Evolutionary conservation across 2,329 filamentous ascomycete genomes (phyloP).

Genomic region (Fusarium sp.): DNA sequence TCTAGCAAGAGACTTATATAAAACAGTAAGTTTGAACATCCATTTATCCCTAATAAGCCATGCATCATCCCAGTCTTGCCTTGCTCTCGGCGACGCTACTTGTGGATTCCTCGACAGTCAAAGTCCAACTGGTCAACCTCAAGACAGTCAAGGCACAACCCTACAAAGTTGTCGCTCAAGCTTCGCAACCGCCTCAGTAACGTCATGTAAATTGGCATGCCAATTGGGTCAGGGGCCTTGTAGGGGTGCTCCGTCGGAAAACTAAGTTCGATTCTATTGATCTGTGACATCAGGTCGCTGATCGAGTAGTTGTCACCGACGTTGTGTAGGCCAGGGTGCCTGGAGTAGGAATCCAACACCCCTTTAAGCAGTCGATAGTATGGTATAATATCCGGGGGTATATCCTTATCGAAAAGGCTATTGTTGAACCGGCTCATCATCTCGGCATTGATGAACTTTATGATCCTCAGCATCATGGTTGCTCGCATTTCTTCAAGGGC

Average conservation of each 20-base stretch:
- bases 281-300: not conserved
- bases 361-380: not conserved
- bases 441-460: not conserved
- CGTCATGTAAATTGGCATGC: not conserved
- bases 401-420: not conserved
- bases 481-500: not conserved
- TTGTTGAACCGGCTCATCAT: not conserved
- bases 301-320: not conserved
- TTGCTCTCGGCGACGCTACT: not conserved
- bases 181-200: not conserved
- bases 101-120: not conserved
- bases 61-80: not conserved
- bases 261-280: not conserved
- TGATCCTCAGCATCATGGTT: not conserved
- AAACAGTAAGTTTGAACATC: not conserved
- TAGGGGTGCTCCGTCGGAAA: not conserved
- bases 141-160: constrained; percentile 3
- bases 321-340: not conserved
- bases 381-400: not conserved
- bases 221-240: not conserved
- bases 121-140: not conserved
- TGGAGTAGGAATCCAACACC: not conserved
- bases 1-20: not conserved
- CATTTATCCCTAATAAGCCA: not conserved
- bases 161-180: not conserved